Conservation (phyloP, 148 eudicot species). For the Rhododendron molle region DNA sequence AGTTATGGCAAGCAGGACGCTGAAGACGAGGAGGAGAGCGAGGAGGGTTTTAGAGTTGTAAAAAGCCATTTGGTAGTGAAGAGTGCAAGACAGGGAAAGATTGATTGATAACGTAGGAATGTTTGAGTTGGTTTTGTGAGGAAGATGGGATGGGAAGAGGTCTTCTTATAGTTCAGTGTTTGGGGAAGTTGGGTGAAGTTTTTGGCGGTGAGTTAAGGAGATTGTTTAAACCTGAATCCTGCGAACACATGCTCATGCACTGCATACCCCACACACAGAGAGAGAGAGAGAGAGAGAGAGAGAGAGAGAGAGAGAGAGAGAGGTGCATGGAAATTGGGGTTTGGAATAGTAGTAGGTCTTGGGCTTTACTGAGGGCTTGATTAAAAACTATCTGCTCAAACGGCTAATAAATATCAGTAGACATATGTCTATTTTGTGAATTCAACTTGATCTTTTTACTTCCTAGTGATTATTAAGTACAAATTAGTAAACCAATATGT, state of each 20-base stretch:
- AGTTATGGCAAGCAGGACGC: conserved; percentile 19
- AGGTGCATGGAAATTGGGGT: not conserved
- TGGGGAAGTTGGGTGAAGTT: not conserved
- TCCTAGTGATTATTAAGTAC: no score
- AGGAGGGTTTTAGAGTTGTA: conserved; percentile 1
- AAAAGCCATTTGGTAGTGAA: conserved; percentile 14
- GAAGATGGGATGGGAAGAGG: conserved; percentile 5
- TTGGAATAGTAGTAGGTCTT: not conserved
- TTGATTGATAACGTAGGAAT: not conserved
- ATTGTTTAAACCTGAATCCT: not conserved
- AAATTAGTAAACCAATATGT: no score
- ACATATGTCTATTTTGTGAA: no score
- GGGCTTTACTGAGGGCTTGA: not conserved
- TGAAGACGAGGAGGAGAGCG: conserved; percentile 16
- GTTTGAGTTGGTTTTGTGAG: not conserved
- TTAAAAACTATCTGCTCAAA: not conserved
- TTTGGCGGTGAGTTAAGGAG: conserved; percentile 19
- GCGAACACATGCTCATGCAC: not conserved
- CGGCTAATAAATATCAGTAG: conserved; percentile 7
- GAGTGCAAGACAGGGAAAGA: not conserved
- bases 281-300: conserved; percentile 3
- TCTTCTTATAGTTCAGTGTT: conserved; percentile 6
- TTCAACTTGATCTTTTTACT: no score
- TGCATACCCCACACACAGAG: not conserved
- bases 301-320: no score